Evolutionary conservation across 2,329 filamentous ascomycete species (phyloP), one percentile per base, ranked within the genome.

Genomic region (Aschersonia sp.): DNA sequence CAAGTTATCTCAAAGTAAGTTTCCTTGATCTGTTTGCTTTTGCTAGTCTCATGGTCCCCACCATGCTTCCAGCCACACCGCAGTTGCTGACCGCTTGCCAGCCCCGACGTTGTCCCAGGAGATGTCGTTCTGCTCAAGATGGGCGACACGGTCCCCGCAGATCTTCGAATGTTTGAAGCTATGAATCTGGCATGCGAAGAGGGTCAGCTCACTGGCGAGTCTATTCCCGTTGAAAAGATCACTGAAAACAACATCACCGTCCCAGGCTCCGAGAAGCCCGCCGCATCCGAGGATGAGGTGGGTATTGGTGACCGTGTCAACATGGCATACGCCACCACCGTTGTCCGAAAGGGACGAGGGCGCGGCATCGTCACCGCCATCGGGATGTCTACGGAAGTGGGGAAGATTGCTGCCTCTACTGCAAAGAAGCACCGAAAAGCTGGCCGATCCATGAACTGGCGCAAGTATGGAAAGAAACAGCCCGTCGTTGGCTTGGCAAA

Each of bases 111-210:
- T 39, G 79, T 87, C 0, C 79, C 79, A n/a, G 85, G 84, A 42
- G 84, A 88, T 52, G 71, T 87, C 49, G 70, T 82, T 50, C 66
- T 75, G 39, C 69, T 82, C 56, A 82, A 77, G 65, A 83, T 78
- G 63, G 84, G 84, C 50, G 83, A 87, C 61, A 85, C 82, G 4
- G 75, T 87, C 41, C 83, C 84, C 8, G 84, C 84, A 39, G 84
- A 88, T 57, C 62, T 87, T 41, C 78, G 82, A 47, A 63, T 83
- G 22, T 73, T 85, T 54, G 81, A 87, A 57, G 76, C 75, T 50
- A 85, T 89, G 76, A 90, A 92, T 60, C 72, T 88, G 43, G 79
- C 80, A 51, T 87, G 83, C 57, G 87, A 94, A 55, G 84, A 88
- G 63, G 81, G 82, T 43, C 78, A 84, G 45, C 73, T 88, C 43